phyloP scores from a whole-genome alignment of 164 flowering plant species.

The Cinnamomum chago region DNA sequence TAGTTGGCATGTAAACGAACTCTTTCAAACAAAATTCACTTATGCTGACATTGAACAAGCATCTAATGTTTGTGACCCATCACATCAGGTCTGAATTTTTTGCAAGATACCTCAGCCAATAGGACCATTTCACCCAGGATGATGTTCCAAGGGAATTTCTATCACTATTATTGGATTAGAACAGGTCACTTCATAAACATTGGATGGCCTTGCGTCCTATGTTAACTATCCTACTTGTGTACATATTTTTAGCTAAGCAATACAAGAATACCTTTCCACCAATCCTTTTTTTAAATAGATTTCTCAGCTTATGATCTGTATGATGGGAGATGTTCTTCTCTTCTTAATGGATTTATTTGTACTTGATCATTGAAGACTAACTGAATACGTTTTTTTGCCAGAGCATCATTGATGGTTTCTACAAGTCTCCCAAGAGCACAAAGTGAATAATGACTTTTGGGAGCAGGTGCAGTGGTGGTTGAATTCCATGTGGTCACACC shows the following conservation, averaged over 20 bases:
- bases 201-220: background rate
- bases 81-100: too few species aligned
- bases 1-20: too few species aligned
- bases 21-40: too few species aligned
- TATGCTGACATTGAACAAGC: too few species aligned
- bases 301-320: background rate
- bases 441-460: background rate
- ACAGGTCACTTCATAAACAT: background rate
- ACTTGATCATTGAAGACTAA: background rate
- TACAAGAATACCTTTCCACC: background rate
- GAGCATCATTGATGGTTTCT: slow-evolving; percentile 62
- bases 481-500: background rate
- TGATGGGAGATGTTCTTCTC: background rate
- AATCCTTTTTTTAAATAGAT: background rate
- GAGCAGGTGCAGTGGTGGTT: background rate
- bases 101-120: background rate
- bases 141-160: background rate
- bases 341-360: background rate
- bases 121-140: background rate
- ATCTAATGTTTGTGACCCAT: too few species aligned
- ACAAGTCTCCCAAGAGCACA: slow-evolving; percentile 41
- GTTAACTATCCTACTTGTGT: background rate
- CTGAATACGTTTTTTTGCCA: slow-evolving; percentile 21
- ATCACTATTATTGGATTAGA: too few species aligned
- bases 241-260: background rate